Evolutionary conservation across 1,284 basidiomycete genomes (phyloP), one percentile per base, ranked within the genome.

Genomic region (Cutaneotrichosporon dermatis): DNA sequence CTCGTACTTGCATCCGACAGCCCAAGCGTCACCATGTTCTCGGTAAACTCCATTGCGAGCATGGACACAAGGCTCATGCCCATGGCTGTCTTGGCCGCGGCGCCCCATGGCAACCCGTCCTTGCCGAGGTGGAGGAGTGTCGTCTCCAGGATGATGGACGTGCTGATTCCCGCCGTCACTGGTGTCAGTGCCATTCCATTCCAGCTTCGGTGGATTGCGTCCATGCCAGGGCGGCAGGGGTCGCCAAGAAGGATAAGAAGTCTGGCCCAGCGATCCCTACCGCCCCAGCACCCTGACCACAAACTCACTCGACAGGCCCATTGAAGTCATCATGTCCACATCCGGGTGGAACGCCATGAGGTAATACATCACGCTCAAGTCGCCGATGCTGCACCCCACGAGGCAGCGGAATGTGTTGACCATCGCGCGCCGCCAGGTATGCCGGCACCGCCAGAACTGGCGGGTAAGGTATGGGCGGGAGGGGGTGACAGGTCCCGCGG

Each of bases 51-150:
- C 57, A 58, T 58, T 6, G 51, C 57, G 15, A 58, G 51, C 57
- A 58, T 58, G 13, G 51, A 48, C 11, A 58, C 45, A 37, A 58
- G 45, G 51, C 57, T 58, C 57, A 54, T 58, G 16, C 57, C 57
- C 13, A 54, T 33, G 15, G 51, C 57, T 5, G 57, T 58, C 33
- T 34, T n/a, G 16, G 57, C 57, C 0, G 57, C 57, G 0, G 16
- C 16, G 16, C 45, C 40, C 51, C 51, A 58, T 0, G 45, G 39
- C 1, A 58, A 40, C 8, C 39, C 1, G 46, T 58, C 57, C 51
- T 49, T 54, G 45, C 57, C 51, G 13, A 42, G n/a, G 40, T 49
- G 56, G 12, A 58, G 51, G 5, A 58, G 51, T 33, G 51, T 43
- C n/a, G 51, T 58, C 35, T 58, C 57, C 39, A 58, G 46, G 12